Conservation (phyloP, 1,284 basidiomycete species). For the Pyrrhoderma noxium region DNA sequence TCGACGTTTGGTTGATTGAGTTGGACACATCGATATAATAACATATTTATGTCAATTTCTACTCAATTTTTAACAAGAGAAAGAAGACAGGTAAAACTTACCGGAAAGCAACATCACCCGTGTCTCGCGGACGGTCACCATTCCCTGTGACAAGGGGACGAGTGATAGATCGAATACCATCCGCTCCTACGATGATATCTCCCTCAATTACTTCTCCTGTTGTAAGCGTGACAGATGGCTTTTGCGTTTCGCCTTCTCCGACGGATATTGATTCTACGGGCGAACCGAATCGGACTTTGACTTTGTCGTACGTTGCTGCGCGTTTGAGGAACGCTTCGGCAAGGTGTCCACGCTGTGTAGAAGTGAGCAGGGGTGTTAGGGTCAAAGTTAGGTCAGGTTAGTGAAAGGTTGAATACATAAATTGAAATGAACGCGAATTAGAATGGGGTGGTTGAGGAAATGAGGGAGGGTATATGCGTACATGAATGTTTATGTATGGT, state of each 20-base stretch:
- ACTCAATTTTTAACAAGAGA: too few species aligned
- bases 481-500: slow-evolving; percentile 48
- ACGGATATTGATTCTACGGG: slow-evolving; percentile 32
- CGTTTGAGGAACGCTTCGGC: slow-evolving; percentile 37
- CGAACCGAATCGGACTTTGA: slow-evolving; percentile 31
- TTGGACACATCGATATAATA: too few species aligned
- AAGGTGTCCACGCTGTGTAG: slow-evolving; percentile 37
- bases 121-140: slow-evolving; percentile 31
- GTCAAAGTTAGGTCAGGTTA: too few species aligned
- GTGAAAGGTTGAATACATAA: too few species aligned
- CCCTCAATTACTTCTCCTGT: slow-evolving; percentile 32
- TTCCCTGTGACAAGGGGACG: slow-evolving; percentile 35
- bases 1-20: too few species aligned
- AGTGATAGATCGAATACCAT: slow-evolving; percentile 45
- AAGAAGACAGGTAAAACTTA: too few species aligned
- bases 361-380: too few species aligned
- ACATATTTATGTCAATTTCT: too few species aligned
- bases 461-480: background rate
- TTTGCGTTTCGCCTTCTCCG: slow-evolving; percentile 28
- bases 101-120: slow-evolving; percentile 40
- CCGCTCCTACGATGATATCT: slow-evolving; percentile 47
- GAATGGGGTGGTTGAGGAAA: too few species aligned
- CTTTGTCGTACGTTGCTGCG: slow-evolving; percentile 32
- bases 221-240: slow-evolving; percentile 32
- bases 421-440: too few species aligned